Evolutionary conservation across 805 yeast species (phyloP).

Genomic region (Priceomyces melissophilus): DNA sequence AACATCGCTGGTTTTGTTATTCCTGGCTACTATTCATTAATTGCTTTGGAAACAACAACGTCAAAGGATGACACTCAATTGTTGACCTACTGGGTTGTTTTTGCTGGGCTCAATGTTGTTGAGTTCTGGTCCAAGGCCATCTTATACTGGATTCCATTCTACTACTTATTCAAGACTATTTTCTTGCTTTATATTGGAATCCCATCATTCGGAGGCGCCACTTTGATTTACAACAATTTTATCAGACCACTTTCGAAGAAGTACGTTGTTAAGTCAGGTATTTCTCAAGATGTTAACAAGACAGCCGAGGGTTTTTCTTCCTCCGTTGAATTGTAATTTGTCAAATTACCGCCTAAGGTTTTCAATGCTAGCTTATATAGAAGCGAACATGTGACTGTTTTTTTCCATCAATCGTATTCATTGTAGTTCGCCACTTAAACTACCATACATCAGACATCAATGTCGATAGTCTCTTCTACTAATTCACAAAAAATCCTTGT

Average conservation of each 20-base stretch:
- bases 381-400: too few species aligned
- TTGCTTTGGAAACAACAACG: slow-evolving; percentile 72
- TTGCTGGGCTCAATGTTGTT: slow-evolving; percentile 81
- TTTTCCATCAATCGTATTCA: too few species aligned
- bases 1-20: slow-evolving; percentile 87
- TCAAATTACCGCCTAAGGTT: background rate
- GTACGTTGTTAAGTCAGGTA: slow-evolving; percentile 27
- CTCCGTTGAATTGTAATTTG: slow-evolving; percentile 16
- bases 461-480: too few species aligned
- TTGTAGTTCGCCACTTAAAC: too few species aligned
- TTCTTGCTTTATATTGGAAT: slow-evolving; percentile 84
- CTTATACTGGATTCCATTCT: slow-evolving; percentile 93
- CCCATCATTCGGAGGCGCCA: slow-evolving; percentile 88
- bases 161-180: slow-evolving; percentile 89
- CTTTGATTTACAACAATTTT: slow-evolving; percentile 57
- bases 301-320: slow-evolving; percentile 44
- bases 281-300: slow-evolving; percentile 45
- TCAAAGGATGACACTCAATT: slow-evolving; percentile 80
- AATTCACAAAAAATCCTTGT: too few species aligned
- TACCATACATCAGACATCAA: too few species aligned
- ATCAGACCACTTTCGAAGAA: slow-evolving; percentile 63
- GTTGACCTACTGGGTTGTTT: slow-evolving; percentile 98
- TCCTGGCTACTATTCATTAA: slow-evolving; percentile 85
- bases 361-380: background rate
- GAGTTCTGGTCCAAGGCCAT: slow-evolving; percentile 96